Base-by-base conservation (phyloP, 2,329 filamentous ascomycete species). In the Aureobasidium namibiae region DNA sequence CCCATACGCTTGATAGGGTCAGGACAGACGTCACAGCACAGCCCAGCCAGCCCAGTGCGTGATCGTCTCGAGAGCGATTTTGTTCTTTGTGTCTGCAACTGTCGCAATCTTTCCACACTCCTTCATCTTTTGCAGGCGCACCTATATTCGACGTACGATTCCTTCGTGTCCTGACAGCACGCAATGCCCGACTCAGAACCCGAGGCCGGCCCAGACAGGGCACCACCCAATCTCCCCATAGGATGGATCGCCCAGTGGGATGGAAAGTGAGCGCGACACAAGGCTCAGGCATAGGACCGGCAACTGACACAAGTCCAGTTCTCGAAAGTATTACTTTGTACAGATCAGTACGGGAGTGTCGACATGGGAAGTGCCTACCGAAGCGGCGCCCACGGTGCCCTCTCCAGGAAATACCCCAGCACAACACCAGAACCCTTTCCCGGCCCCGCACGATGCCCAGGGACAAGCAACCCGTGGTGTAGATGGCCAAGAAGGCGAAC, bases 241-340 rank as follows among this genome's bases (percentile, higher is more conserved):
- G 72, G 72, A 65, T 74, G 71, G 71, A 73, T 73, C 46, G 72
- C 72, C 53, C 72, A 74, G 63, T 74, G 70, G 67, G 72, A 74
- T 62, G 70, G 68, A 29, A 74, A 70, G 72, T 74, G 59, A 68
- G 69, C 67, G 41, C 33, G 16, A 34, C 44, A 24, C 14, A 5
- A 24, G 8, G 7, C 10, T 16, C 36, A 42, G 16, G 23, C 13
- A 45, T 14, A 48, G 18, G 13, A 34, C 36, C n/a, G 14, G 16
- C 26, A 9, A 54, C 56, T 45, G 29, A 59, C 39, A 14, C 29
- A 5, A 34, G 21, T 9, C 38, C 36, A 73, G 72, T 68, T 72
- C 70, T 24, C 65, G 72, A 60, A 74, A 74, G 59, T 75, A 75
- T 63, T 75, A 75, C 66, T 75, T 66, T 62, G 73, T 75, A 14